These are phyloP conservation scores for Globisporangium spiculum DNA, from an alignment of 352 stramenopile genomes.

Conservation along the genomic window DNA sequence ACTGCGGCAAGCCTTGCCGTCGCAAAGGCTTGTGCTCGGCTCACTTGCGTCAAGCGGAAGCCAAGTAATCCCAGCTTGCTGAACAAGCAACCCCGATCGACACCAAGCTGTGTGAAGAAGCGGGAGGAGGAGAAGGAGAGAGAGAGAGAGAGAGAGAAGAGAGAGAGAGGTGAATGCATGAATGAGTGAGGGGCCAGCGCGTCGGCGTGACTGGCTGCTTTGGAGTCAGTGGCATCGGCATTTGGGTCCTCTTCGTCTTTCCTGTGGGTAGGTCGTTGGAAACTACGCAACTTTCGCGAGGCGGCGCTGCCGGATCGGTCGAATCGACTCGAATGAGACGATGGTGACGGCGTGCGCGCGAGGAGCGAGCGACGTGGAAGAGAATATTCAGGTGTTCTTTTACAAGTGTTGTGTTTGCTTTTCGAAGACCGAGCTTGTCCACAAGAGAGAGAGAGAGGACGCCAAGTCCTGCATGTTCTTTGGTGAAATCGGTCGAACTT, in stretches of 20 bases:
- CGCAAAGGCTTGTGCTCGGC: constrained; percentile 82
- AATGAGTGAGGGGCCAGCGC: constrained; percentile 20
- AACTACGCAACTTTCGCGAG: constrained; percentile 14
- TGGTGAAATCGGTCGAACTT: constrained; percentile 13
- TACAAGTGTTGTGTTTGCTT: constrained; percentile 23
- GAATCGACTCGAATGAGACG: constrained; percentile 4
- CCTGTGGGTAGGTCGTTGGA: constrained; percentile 19
- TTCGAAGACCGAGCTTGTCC: constrained; percentile 3
- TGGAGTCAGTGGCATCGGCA: constrained; percentile 12
- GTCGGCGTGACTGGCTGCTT: constrained; percentile 6
- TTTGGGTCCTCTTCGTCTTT: constrained; percentile 7
- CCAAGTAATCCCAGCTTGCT: constrained; percentile 22
- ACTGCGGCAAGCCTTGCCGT: constrained; percentile 75
- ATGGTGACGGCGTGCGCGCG: neutral
- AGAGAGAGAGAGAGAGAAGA: constrained; percentile 1
- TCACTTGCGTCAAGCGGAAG: constrained; percentile 48
- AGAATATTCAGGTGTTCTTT: constrained; percentile 22
- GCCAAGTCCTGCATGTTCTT: constrained; percentile 11
- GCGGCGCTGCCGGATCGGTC: neutral
- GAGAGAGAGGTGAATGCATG: constrained; percentile 17
- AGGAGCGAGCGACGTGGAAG: neutral
- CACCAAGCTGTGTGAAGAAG: constrained; percentile 8
- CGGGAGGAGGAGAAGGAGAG: constrained; percentile 4
- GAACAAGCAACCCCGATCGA: constrained; percentile 5
- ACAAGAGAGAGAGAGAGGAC: constrained; percentile 1